Conservation (phyloP, 495 filamentous ascomycete genomes). For the Sporormia fimetaria region DNA sequence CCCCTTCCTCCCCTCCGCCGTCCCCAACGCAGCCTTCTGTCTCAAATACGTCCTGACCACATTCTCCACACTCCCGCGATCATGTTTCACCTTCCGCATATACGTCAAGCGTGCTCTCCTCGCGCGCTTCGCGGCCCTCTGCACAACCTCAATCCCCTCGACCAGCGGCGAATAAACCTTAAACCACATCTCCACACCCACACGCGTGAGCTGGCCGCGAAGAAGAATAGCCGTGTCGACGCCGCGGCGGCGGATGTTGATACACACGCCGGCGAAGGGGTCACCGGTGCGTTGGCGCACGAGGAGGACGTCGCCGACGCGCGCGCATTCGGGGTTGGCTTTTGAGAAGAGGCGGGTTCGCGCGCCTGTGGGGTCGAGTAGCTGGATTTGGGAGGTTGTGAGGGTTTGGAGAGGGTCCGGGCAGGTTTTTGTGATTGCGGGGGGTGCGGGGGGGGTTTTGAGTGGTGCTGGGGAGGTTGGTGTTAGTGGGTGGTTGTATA, state of each 20-base stretch:
- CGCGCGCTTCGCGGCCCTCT: constrained; percentile 69
- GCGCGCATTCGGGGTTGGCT: constrained; percentile 58
- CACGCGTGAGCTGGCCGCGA: constrained; percentile 65
- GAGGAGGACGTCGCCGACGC: constrained; percentile 80
- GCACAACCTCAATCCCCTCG: constrained; percentile 83
- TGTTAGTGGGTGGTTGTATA: not conserved
- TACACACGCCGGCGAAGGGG: constrained; percentile 76
- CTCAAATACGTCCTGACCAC: constrained; percentile 58
- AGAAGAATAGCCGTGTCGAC: constrained; percentile 79
- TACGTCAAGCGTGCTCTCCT: constrained; percentile 84
- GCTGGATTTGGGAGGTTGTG: constrained; percentile 50
- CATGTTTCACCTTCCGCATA: constrained; percentile 66
- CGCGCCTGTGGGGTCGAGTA: constrained; percentile 73
- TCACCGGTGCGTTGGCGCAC: constrained; percentile 73
- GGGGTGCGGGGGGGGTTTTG: constrained; percentile 13
- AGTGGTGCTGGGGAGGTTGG: not conserved
- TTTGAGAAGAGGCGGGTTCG: constrained; percentile 71
- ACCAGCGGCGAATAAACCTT: constrained; percentile 88
- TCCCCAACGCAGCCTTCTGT: constrained; percentile 43
- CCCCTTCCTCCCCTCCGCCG: constrained; percentile 16
- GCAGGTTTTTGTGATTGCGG: constrained; percentile 26
- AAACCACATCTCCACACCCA: constrained; percentile 95
- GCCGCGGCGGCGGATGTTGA: constrained; percentile 73
- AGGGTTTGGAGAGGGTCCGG: constrained; percentile 50
- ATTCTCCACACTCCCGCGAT: constrained; percentile 58